Base-by-base conservation (phyloP, 1,139 yeast genomes). In the Ogataea hybrid region DNA sequence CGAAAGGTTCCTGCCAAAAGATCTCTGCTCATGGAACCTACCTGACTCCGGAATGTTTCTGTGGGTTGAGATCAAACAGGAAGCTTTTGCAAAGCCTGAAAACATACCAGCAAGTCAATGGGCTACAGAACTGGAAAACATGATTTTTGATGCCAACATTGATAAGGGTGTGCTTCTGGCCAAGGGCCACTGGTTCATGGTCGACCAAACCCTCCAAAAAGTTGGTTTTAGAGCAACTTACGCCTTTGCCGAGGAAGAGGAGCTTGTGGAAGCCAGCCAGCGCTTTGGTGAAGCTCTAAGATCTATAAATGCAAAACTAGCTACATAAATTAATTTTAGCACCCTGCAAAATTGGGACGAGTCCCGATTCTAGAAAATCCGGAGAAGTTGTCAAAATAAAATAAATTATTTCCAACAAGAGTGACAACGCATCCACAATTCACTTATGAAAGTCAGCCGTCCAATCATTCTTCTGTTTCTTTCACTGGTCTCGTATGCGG, bases 11-110 rank as follows among this genome's bases (percentile, higher is more conserved):
- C 62, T 73, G 58, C 80, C 81, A 4, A 49, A 57, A 37, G 73
- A 72, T 36, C 63, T 71, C n/a, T 63, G 68, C 23, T 52, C 66
- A 8, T 73, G 62, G 60, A 67, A 70, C 23, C 73, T 76, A 10
- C 81, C 81, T 17, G 73, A 68, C 6, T 77, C 79, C 1, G 82
- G 82, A 39, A 77, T 77, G 82, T 77, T 77, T 53, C 70, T 77
- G 57, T 74, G 78, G 46, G 63, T 74, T 37, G 58, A 64, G 29
- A 54, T 75, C 42, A 77, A 75, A 49, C 69, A 73, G 20, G 53
- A 71, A 20, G 70, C 73, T 55, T 80, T 75, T 57, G 76, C 78
- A 5, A 68, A 69, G 47, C 72, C 67, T 41, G 48, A 46, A 22
- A 49, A 59, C 7, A 69, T 71, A 46, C 28, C 45, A 4, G 51